Evolutionary conservation across 2,329 filamentous ascomycete species (phyloP).

Genomic region (Aspergillus brunneoviolaceus): DNA sequence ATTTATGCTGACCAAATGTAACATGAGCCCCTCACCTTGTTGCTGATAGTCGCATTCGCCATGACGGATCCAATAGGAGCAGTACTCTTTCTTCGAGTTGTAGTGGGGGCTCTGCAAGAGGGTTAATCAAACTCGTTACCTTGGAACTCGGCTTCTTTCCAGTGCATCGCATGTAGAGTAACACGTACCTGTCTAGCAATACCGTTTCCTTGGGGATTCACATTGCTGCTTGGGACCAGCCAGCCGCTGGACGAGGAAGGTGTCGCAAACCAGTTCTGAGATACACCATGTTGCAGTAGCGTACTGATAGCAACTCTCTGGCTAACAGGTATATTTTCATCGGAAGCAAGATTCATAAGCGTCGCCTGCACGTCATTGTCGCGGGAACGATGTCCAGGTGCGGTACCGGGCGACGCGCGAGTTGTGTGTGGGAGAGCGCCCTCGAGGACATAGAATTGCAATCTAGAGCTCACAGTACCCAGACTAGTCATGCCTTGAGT

Average conservation of each 20-base stretch:
- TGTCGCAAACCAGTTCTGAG: constrained; percentile 19
- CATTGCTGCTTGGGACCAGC: constrained; percentile 18
- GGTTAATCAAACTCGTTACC: constrained; percentile 8
- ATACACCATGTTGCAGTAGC: constrained; percentile 21
- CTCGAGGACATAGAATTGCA: constrained; percentile 38
- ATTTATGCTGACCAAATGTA: neutral
- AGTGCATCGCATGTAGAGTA: constrained; percentile 2
- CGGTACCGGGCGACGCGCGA: constrained; percentile 8
- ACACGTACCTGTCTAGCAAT: constrained; percentile 23
- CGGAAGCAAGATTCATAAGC: constrained; percentile 22
- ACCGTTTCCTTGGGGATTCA: constrained; percentile 11
- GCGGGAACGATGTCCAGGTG: constrained; percentile 11
- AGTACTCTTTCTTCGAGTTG: constrained; percentile 67
- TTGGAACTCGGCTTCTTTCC: neutral
- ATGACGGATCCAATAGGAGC: constrained; percentile 85
- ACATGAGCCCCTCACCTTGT: constrained; percentile 52
- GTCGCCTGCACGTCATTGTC: constrained; percentile 22
- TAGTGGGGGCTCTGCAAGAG: constrained; percentile 10
- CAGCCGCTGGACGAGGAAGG: constrained; percentile 15
- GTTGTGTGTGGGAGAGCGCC: constrained; percentile 10
- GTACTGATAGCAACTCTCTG: constrained; percentile 24
- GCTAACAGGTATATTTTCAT: constrained; percentile 20
- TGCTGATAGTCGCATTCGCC: constrained; percentile 83
- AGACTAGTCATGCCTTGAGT: constrained; percentile 46
- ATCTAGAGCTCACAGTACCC: constrained; percentile 34